Base-by-base conservation (phyloP, 2,329 filamentous ascomycete species). In the Neonectria punicea region DNA sequence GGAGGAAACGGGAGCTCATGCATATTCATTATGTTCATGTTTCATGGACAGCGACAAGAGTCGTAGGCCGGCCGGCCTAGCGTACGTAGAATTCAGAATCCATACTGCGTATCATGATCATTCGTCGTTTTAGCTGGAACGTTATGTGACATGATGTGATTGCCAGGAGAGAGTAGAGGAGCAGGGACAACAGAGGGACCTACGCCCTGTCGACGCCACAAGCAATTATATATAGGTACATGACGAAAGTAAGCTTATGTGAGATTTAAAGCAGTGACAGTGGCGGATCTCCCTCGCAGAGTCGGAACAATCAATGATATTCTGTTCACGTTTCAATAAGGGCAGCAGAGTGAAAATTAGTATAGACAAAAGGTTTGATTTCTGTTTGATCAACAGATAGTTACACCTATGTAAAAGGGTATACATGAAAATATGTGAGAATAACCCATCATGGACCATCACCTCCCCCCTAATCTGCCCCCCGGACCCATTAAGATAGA, bases 41-140 rank as follows among this genome's bases (percentile, higher is more conserved):
- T 54, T 49, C 43, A 55, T 54, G 55, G 55, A 55, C 51, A 54
- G 55, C 50, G 50, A 63, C 53, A 63, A 63, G 32, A 59, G 61
- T 46, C 30, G 41, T 10, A 32, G 46, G 25, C 18, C 39, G 30
- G 34, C 43, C 25, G 20, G 39, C 30, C 36, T 53, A 36, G 47
- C 36, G 47, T 57, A 39, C n/a, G 20, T 57, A 18, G 36, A 41
- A 30, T 57, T 53, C 54, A 47, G n/a, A 51, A 51, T 16, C 34
- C 20, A 16, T 14, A 20, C 18, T 18, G 7, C 30, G n/a, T 18
- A 25, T 49, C 6, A 28, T 28, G 14, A 34, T 14, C 11, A 6
- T 10, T 22, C 34, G n/a, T 34, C n/a, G 10, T 14, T 14, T 20
- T 14, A 5, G 10, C 25, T 18, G 47, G 47, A 50, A 18, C 18